Evolutionary conservation across 1,284 basidiomycete genomes (phyloP), one percentile per base, ranked within the genome.

Genomic region (Malassezia caprae): DNA sequence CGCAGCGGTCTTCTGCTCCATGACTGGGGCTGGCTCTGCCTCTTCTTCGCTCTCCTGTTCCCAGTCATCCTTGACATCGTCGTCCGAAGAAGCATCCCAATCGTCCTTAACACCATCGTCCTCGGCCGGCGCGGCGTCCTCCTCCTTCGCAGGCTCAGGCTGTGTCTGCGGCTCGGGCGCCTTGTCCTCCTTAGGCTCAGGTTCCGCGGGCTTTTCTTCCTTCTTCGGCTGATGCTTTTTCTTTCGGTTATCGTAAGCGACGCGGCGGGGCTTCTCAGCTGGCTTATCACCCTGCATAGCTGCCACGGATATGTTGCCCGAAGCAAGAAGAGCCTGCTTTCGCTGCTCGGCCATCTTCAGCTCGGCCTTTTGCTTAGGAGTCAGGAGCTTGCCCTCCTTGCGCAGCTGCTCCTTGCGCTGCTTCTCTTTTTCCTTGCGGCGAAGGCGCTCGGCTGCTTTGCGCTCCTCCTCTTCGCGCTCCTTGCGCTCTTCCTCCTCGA

Each of bases 331-430:
- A 3, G 93, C 93, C 76, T 93, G 83, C 76, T 86, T 87, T 53
- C 91, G 83, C 32, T 88, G 83, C 76, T 96, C 91, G 8, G 90
- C 91, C 57, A 85, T 86, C 15, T 87, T 86, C 65, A 83, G 85
- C 75, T 96, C 91, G 68, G 89, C 87, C 77, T 91, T 96, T 76
- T 98, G 91, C 77, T 94, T 96, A 34, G 72, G 70, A 1, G 72
- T 74, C 30, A 74, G 59, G 15, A 72, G 64, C 61, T 73, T 72
- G 55, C 72, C 72, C 58, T 74, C 72, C 56, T 67, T 69, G 51
- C 64, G 64, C 53, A 73, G 64, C 59, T 73, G 72, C 56, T 74
- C 72, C 44, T 60, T 61, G 56, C 72, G 73, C 28, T 61, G 61
- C 54, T 61, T 65, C 56, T 74, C 72, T 51, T 68, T 72, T 34